These are phyloP conservation scores for Neoboletus subvelutipes DNA, from an alignment of 768 basidiomycete genomes.

Conservation along the genomic window DNA sequence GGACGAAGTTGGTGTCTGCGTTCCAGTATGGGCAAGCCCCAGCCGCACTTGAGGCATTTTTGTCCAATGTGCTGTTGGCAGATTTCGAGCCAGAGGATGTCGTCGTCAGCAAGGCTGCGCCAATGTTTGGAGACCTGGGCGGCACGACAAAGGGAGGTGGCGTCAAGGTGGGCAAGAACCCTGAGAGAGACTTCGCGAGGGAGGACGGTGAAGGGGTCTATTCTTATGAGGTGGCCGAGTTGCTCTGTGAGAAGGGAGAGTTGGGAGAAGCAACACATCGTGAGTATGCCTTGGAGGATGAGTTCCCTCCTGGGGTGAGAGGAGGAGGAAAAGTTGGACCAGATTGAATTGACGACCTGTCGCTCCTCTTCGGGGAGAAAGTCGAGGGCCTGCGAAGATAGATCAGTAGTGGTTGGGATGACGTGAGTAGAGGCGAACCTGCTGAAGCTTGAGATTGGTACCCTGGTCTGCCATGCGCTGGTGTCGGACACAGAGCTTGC, in stretches of 20 bases:
- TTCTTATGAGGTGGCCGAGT: conserved; percentile 87
- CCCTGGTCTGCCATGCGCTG: conserved; percentile 97
- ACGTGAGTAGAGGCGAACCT: conserved; percentile 45
- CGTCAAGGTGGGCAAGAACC: conserved; percentile 86
- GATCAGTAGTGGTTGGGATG: conserved; percentile 7
- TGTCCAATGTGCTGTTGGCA: conserved; percentile 99
- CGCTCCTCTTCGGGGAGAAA: conserved; percentile 83
- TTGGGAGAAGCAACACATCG: conserved; percentile 99
- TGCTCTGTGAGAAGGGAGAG: conserved; percentile 94
- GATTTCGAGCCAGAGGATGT: conserved; percentile 92
- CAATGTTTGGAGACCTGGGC: conserved; percentile 87
- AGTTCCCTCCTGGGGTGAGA: conserved; percentile 87
- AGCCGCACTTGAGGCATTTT: conserved; percentile 95
- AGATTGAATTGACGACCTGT: conserved; percentile 85
- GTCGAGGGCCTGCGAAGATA: conserved; percentile 73
- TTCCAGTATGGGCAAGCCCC: conserved; percentile 92
- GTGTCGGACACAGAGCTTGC: conserved; percentile 90
- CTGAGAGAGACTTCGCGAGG: conserved; percentile 89
- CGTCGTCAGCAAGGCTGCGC: conserved; percentile 90
- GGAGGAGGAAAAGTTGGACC: conserved; percentile 96
- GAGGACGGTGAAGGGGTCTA: conserved; percentile 90
- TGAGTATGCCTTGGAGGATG: conserved; percentile 94
- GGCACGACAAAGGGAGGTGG: conserved; percentile 88
- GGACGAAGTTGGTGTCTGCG: conserved; percentile 53
- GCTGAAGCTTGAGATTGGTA: conserved; percentile 87